These are phyloP conservation scores for Gymnopus androsaceus DNA, from an alignment of 1,284 basidiomycete species.

Conservation along the genomic window DNA sequence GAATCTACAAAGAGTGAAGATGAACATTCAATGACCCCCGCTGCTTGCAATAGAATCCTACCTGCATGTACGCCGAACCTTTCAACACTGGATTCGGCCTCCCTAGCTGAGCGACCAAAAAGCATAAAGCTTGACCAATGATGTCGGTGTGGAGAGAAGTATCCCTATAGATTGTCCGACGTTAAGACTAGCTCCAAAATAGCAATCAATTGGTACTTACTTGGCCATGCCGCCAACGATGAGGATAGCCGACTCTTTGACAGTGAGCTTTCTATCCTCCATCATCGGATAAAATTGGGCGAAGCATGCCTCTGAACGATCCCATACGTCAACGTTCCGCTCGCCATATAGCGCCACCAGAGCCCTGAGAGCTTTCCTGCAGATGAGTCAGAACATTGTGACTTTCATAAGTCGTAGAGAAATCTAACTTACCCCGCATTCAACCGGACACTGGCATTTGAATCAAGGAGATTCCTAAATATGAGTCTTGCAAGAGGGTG, in stretches of 20 bases:
- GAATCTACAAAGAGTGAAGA: constrained; percentile 47
- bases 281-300: constrained; percentile 50
- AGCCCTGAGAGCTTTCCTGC: constrained; percentile 51
- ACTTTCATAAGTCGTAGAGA: neutral
- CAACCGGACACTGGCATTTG: constrained; percentile 60
- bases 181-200: constrained; percentile 6
- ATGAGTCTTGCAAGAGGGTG: constrained; percentile 42
- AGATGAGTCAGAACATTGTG: constrained; percentile 6
- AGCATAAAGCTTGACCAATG: constrained; percentile 62
- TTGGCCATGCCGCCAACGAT: constrained; percentile 63
- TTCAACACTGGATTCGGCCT: constrained; percentile 66
- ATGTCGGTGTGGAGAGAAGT: constrained; percentile 36
- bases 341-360: constrained; percentile 43
- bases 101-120: constrained; percentile 71
- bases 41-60: constrained; percentile 31
- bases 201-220: constrained; percentile 40
- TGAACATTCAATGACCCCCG: neutral
- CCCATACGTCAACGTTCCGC: constrained; percentile 9
- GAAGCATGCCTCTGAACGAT: constrained; percentile 42
- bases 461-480: constrained; percentile 50
- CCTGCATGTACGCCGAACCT: constrained; percentile 73
- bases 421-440: constrained; percentile 59
- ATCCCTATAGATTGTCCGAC: constrained; percentile 46
- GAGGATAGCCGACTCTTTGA: constrained; percentile 63
- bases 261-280: constrained; percentile 40